Base-by-base conservation (phyloP, 2,329 filamentous ascomycete species). In the Trichophyton benhamiae region DNA sequence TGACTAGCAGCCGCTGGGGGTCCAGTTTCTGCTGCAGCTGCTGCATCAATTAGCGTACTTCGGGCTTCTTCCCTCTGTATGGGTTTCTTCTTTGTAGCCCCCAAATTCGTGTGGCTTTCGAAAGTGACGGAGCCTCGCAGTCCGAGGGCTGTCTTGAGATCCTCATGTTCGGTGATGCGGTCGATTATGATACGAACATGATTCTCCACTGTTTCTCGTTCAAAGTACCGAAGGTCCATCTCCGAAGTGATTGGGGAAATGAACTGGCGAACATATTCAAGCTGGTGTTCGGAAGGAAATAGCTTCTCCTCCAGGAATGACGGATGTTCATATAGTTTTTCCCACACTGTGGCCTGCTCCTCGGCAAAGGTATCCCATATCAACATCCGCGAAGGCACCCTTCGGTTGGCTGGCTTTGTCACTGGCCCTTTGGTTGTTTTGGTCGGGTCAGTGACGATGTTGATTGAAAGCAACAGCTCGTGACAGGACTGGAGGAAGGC, bases 121-220 rank as follows among this genome's bases (percentile, higher is more conserved):
- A 60, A 60, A 7, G 59, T 60, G 33, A 60, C 48, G 4, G 59
- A 41, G 2, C 59, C 59, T 27, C 22, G 46, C 27, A 60, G n/a
- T 33, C 22, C 15, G 13, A 60, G 53, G 8, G 25, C 30, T 9
- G 52, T 15, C 36, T 42, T 60, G 38, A 42, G 38, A 13, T 42
- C 38, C 9, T 46, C 15, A 48, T 77, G 61, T 1, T 69, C 61
- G 25, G 67, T 70, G 2, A 67, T 64, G 41, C 57, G 60, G 6
- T 71, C 62, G 20, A 77, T 41, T 17, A 77, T 61, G 61, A 67
- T 71, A 61, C 69, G 59, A 6, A 77, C 71, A 1, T 69, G 66
- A 63, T 72, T 74, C 63, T 77, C 71, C 6, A 78, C 68, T 2
- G 67, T 68, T 9, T 73, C 64, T n/a, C 66, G 69, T 64, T 75